Conservation (phyloP, 2,329 filamentous ascomycete genomes). For the Beauveria varroae region DNA sequence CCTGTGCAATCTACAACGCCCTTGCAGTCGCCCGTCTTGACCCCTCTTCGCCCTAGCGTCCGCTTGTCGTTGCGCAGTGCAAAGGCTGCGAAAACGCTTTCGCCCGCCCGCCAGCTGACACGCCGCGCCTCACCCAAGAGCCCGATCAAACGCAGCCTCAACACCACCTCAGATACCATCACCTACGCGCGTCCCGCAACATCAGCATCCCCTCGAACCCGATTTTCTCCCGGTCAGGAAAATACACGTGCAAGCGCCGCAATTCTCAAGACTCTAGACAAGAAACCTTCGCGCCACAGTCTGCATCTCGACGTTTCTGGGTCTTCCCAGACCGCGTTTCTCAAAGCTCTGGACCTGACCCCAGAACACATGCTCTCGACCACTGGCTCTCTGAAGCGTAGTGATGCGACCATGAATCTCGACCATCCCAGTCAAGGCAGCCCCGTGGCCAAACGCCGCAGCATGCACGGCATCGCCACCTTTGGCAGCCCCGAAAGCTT, state of each 20-base stretch:
- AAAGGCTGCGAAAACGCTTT: slow-evolving; percentile 48
- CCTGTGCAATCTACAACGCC: slow-evolving; percentile 20
- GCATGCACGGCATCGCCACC: slow-evolving; percentile 67
- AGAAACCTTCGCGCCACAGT: slow-evolving; percentile 41
- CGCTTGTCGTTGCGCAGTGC: slow-evolving; percentile 59
- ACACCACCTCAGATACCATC: slow-evolving; percentile 60
- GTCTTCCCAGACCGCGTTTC: slow-evolving; percentile 41
- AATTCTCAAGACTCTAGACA: slow-evolving; percentile 39
- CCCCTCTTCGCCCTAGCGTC: slow-evolving; percentile 58
- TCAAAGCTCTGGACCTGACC: slow-evolving; percentile 43
- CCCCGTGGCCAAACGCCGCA: slow-evolving; percentile 85
- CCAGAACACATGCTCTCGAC: slow-evolving; percentile 25
- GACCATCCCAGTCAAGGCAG: slow-evolving; percentile 73
- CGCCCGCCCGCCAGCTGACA: slow-evolving; percentile 44
- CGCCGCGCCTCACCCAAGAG: slow-evolving; percentile 73
- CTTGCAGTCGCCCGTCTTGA: slow-evolving; percentile 45
- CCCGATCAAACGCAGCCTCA: slow-evolving; percentile 71
- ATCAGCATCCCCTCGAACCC: slow-evolving; percentile 22
- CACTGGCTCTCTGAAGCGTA: slow-evolving; percentile 84
- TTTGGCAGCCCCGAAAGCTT: slow-evolving; percentile 51
- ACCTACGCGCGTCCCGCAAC: slow-evolving; percentile 52
- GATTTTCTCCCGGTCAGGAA: slow-evolving; percentile 29
- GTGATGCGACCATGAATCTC: slow-evolving; percentile 81
- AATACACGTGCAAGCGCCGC: slow-evolving; percentile 32
- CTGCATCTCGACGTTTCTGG: slow-evolving; percentile 50